Conservation (phyloP, 768 basidiomycete species). For the Trametes maxima region DNA sequence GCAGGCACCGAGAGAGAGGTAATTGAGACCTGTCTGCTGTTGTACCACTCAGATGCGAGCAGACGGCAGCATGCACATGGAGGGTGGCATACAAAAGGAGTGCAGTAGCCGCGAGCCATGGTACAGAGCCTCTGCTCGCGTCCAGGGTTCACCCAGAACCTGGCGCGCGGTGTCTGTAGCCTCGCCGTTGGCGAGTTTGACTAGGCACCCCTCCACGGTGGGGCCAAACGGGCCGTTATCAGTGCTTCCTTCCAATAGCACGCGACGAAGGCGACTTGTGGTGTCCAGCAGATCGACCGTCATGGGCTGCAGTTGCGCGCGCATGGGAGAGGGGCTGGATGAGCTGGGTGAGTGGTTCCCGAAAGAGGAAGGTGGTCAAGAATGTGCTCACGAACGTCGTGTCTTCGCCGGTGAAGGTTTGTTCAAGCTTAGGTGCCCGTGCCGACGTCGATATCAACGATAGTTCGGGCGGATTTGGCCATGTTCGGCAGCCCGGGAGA, state of each 20-base stretch:
- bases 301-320: constrained; percentile 1
- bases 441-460: constrained; percentile 17
- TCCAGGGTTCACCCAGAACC: background rate
- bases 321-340: constrained; percentile 15
- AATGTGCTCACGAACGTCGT: constrained; percentile 17
- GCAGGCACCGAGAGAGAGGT: constrained; percentile 7
- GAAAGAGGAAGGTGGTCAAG: constrained; percentile 1
- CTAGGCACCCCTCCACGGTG: constrained; percentile 13
- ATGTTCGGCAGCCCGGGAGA: background rate
- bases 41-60: background rate
- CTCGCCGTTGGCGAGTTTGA: background rate
- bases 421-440: constrained; percentile 16
- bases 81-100: background rate
- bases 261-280: background rate
- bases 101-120: background rate
- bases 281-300: constrained; percentile 6
- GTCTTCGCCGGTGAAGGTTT: constrained; percentile 5
- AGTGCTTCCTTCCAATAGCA: constrained; percentile 7
- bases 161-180: constrained; percentile 3
- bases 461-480: background rate
- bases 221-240: constrained; percentile 18
- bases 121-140: background rate
- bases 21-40: background rate
- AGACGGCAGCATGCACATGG: background rate
- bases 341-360: constrained; percentile 14